A percentile compares a stretch with the other conserved stretches of the same genome.
phyloP scores from a whole-genome alignment of 1,139 yeast species.

The Hansenula sp. region DNA sequence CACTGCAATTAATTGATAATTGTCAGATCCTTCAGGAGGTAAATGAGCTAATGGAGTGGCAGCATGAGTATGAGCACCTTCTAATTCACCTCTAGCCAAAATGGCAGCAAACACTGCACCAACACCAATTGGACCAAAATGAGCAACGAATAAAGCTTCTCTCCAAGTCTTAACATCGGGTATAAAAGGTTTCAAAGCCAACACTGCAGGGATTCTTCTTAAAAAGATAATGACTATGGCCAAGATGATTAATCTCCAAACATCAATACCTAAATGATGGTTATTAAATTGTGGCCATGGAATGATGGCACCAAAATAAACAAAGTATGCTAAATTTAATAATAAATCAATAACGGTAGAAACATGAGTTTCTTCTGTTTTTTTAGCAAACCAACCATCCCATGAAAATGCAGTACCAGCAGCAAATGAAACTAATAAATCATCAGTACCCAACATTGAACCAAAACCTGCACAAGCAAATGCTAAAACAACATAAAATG shows the following conservation, averaged over 20 bases:
- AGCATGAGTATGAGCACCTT: slow-evolving; percentile 45
- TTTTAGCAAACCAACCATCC: slow-evolving; percentile 90
- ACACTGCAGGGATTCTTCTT: slow-evolving; percentile 84
- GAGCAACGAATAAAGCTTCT: slow-evolving; percentile 94
- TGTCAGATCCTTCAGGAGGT: slow-evolving; percentile 50
- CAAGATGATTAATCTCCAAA: slow-evolving; percentile 80
- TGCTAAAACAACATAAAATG: slow-evolving; percentile 82
- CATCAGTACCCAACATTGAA: slow-evolving; percentile 88
- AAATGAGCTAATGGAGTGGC: slow-evolving; percentile 56
- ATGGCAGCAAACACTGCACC: slow-evolving; percentile 93
- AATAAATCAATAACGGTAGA: slow-evolving; percentile 88
- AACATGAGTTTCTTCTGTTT: slow-evolving; percentile 88
- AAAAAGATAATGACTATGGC: slow-evolving; percentile 82
- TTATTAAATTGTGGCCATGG: slow-evolving; percentile 89
- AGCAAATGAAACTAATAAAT: slow-evolving; percentile 85
- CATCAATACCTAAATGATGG: slow-evolving; percentile 58
- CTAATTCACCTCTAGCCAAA: slow-evolving; percentile 76
- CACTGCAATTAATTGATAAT: slow-evolving; percentile 65
- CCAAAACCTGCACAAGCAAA: slow-evolving; percentile 92
- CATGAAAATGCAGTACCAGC: slow-evolving; percentile 97
- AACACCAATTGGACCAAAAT: slow-evolving; percentile 97
- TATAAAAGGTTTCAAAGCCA: slow-evolving; percentile 72
- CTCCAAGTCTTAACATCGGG: slow-evolving; percentile 94
- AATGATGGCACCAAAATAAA: slow-evolving; percentile 88
- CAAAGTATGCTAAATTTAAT: slow-evolving; percentile 82